Conservation (phyloP, 2,329 filamentous ascomycete genomes). For the Xylaria sp. region DNA sequence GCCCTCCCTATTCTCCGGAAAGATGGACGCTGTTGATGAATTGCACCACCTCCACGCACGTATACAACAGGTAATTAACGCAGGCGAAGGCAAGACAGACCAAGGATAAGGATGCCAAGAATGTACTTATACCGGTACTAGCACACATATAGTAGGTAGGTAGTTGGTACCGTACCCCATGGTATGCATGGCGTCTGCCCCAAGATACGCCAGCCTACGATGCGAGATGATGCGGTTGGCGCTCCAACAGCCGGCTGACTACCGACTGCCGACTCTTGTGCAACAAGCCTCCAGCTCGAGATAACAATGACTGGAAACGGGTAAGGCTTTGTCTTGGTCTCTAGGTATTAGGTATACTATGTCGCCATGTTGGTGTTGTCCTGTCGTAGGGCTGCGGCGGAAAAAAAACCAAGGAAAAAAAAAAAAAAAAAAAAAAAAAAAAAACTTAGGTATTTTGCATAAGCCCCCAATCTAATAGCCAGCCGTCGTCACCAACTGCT, state of each 20-base stretch:
- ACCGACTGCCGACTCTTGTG: constrained; percentile 28
- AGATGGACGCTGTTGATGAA: neutral
- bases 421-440: neutral
- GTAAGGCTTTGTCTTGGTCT: constrained; percentile 13
- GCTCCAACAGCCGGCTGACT: constrained; percentile 29
- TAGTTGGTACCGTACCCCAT: constrained; percentile 5
- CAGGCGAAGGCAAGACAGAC: neutral
- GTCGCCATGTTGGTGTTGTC: neutral
- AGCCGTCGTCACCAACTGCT: constrained; percentile 2
- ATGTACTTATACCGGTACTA: neutral
- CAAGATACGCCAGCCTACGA: constrained; percentile 27
- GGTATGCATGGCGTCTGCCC: constrained; percentile 35
- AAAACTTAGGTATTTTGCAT: neutral
- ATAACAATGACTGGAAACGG: constrained; percentile 3
- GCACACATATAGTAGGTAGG: neutral
- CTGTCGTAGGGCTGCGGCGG: neutral
- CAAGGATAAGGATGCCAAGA: constrained; percentile 11
- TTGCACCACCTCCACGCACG: neutral
- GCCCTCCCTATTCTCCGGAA: constrained; percentile 15
- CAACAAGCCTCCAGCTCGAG: constrained; percentile 21
- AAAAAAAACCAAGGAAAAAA: neutral
- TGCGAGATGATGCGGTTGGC: constrained; percentile 33
- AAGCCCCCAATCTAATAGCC: constrained; percentile 30
- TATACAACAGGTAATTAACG: neutral
- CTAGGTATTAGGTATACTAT: neutral